These are phyloP conservation scores for Brachypodium distachyon DNA, from an alignment of 202 grass and related monocot genomes.

Conservation along the genomic window DNA sequence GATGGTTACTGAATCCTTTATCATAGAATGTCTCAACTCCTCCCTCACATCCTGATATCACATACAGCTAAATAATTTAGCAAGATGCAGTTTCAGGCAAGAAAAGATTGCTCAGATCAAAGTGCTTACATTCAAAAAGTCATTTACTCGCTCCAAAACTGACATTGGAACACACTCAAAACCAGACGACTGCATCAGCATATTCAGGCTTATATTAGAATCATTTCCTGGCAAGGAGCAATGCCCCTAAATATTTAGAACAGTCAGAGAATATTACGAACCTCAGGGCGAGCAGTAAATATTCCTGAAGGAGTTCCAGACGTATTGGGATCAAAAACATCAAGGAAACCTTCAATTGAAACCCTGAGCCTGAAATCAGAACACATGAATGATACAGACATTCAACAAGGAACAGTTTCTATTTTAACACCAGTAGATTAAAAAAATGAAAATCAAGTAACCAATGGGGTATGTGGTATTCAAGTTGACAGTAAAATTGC, in stretches of 20 bases:
- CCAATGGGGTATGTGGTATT: background rate
- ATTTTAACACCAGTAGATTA: background rate
- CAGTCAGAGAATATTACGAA: conserved; percentile 27
- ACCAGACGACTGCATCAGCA: conserved; percentile 47
- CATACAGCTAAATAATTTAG: conserved; percentile 20
- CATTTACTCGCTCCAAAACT: conserved; percentile 69
- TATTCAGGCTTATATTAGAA: conserved; percentile 10
- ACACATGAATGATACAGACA: conserved; percentile 4
- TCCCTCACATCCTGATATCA: conserved; percentile 76
- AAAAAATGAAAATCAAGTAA: background rate
- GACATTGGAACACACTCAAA: conserved; percentile 95
- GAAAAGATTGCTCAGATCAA: background rate
- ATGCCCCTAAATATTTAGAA: background rate
- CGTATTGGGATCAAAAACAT: conserved; percentile 67
- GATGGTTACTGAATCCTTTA: conserved; percentile 62
- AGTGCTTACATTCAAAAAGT: conserved; percentile 85
- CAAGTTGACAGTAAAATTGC: background rate
- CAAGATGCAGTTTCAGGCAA: background rate
- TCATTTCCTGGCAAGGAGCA: background rate
- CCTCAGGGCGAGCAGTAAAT: conserved; percentile 64
- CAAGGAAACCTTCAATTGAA: conserved; percentile 83
- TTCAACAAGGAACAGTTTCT: background rate
- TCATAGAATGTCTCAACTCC: conserved; percentile 63
- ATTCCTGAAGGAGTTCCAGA: conserved; percentile 69
- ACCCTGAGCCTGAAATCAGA: conserved; percentile 64